Evolutionary conservation across 495 filamentous ascomycete species (phyloP).

Genomic region (Xylaria nigripes): DNA sequence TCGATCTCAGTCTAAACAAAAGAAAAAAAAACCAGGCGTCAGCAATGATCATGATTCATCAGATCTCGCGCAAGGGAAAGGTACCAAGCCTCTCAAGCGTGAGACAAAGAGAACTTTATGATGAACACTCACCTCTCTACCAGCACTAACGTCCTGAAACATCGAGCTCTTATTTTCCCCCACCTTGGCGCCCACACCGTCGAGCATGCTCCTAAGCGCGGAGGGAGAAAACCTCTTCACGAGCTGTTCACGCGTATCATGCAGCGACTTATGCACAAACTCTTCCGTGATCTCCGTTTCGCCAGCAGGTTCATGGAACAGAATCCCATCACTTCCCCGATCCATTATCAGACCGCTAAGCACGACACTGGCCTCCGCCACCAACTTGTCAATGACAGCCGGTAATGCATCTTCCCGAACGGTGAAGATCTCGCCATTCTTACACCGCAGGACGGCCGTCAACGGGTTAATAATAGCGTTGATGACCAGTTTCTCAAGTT

Average conservation of each 20-base stretch:
- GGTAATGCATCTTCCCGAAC: conserved; percentile 47
- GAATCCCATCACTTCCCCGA: conserved; percentile 18
- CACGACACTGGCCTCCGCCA: conserved; percentile 59
- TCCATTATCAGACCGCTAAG: conserved; percentile 38
- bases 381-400: conserved; percentile 42
- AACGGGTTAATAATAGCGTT: conserved; percentile 78
- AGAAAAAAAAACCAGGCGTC: background rate
- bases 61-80: background rate
- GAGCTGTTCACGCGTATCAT: conserved; percentile 48
- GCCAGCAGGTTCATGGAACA: conserved; percentile 1
- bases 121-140: conserved; percentile 30
- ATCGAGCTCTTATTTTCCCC: conserved; percentile 66
- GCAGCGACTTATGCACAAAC: conserved; percentile 42
- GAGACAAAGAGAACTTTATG: too few species aligned
- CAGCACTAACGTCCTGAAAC: conserved; percentile 62
- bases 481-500: conserved; percentile 56
- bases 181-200: conserved; percentile 49
- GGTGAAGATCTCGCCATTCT: conserved; percentile 65
- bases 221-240: conserved; percentile 21
- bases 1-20: conserved; percentile 57
- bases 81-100: too few species aligned
- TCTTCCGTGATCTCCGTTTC: background rate
- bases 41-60: background rate
- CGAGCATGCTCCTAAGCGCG: conserved; percentile 19
- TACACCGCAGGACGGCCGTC: conserved; percentile 61